phyloP scores from a whole-genome alignment of 2,329 filamentous ascomycete species.

The Ustulina deusta region DNA sequence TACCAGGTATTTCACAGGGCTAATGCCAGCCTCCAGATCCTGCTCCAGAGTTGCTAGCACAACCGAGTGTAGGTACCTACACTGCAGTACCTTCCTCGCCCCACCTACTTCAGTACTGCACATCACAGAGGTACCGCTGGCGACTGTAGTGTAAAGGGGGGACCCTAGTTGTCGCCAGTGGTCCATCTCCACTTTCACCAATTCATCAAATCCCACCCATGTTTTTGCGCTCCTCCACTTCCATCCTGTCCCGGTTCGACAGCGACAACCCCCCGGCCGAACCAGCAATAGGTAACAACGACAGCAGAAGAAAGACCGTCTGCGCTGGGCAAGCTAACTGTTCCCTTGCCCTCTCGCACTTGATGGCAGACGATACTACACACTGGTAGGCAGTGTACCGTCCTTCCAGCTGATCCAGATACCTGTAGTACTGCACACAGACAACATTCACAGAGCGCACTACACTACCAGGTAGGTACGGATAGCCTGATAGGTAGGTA shows the following conservation, averaged over 20 bases:
- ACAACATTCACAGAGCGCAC: background rate
- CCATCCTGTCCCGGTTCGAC: constrained; percentile 27
- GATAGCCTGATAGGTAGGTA: background rate
- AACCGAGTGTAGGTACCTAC: constrained; percentile 32
- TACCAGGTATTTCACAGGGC: constrained; percentile 6
- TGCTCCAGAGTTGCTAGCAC: constrained; percentile 40
- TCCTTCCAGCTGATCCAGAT: constrained; percentile 4
- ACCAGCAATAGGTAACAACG: constrained; percentile 3
- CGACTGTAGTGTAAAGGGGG: background rate
- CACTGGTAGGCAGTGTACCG: background rate
- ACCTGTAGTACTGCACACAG: background rate
- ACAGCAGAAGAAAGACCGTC: constrained; percentile 10
- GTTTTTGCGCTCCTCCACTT: constrained; percentile 39
- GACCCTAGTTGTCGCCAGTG: background rate
- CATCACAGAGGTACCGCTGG: constrained; percentile 14
- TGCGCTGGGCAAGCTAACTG: constrained; percentile 21
- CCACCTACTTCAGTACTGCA: constrained; percentile 4
- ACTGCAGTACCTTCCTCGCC: constrained; percentile 35
- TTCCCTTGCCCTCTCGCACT: constrained; percentile 11
- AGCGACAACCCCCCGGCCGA: constrained; percentile 25
- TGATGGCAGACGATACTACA: constrained; percentile 11
- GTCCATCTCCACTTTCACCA: constrained; percentile 31
- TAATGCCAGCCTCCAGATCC: background rate
- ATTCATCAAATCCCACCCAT: constrained; percentile 36
- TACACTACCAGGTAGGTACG: background rate